Evolutionary conservation across 2,329 filamentous ascomycete genomes (phyloP).

Genomic region (Gaeumannomyces tritici): DNA sequence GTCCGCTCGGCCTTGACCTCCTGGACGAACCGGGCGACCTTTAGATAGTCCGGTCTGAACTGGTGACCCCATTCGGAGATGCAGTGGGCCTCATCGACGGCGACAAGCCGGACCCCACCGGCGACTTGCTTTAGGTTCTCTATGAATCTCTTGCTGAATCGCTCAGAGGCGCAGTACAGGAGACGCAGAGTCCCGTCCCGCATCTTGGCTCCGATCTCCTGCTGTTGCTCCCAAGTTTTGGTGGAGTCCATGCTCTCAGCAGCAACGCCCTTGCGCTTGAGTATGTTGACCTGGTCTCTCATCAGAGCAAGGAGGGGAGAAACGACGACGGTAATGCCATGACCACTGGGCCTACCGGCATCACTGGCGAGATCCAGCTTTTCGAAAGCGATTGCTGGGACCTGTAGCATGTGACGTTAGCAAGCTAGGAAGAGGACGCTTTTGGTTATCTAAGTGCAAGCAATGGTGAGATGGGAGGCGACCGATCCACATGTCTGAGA

Average conservation of each 20-base stretch:
- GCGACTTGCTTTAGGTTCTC: constrained; percentile 65
- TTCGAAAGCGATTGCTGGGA: constrained; percentile 36
- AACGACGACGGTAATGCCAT: constrained; percentile 70
- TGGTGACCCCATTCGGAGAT: constrained; percentile 98
- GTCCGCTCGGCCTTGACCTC: constrained; percentile 78
- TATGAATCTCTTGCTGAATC: constrained; percentile 72
- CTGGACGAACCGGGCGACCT: constrained; percentile 76
- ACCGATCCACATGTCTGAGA: too few species aligned
- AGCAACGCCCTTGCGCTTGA: constrained; percentile 59
- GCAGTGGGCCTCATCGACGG: constrained; percentile 91
- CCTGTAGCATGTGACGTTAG: constrained; percentile 16
- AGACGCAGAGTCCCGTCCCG: constrained; percentile 77
- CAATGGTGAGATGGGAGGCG: too few species aligned
- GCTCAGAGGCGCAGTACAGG: constrained; percentile 88
- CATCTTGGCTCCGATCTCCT: constrained; percentile 65
- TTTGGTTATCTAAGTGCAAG: too few species aligned
- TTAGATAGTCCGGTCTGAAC: constrained; percentile 76
- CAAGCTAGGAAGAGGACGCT: too few species aligned
- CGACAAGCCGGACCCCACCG: constrained; percentile 73
- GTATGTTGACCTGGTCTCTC: constrained; percentile 85
- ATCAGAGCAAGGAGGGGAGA: constrained; percentile 85
- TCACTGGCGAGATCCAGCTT: constrained; percentile 25
- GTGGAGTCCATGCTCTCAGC: constrained; percentile 81
- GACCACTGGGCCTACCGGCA: constrained; percentile 17
- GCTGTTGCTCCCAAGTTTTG: constrained; percentile 58